These are phyloP conservation scores for Lactarius evosmus DNA, from an alignment of 768 basidiomycete genomes.

Conservation along the genomic window DNA sequence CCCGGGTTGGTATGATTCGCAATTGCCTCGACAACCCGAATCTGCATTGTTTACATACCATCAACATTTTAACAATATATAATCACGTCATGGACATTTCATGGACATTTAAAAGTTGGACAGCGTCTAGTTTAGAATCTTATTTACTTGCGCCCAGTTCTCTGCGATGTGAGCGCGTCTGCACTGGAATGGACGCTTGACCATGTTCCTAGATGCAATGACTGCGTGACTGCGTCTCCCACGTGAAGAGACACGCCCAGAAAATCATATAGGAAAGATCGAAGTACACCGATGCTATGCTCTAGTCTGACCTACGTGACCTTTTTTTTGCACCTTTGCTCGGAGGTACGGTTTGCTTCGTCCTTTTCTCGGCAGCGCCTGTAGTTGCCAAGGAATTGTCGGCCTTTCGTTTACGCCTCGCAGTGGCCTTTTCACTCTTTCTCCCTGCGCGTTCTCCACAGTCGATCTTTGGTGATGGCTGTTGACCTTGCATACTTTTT, in stretches of 20 bases:
- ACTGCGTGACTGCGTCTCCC: background rate
- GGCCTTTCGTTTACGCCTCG: slow-evolving; percentile 33
- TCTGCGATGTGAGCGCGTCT: background rate
- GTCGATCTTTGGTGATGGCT: slow-evolving; percentile 22
- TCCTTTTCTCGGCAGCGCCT: slow-evolving; percentile 34
- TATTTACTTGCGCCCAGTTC: background rate
- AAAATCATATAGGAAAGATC: background rate
- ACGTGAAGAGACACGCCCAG: background rate
- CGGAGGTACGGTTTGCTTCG: slow-evolving; percentile 42
- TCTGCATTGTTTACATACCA: background rate
- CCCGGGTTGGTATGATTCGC: background rate
- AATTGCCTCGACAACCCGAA: background rate
- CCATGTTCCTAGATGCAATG: no score
- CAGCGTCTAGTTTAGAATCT: background rate
- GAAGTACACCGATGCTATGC: background rate
- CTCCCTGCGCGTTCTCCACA: slow-evolving; percentile 20
- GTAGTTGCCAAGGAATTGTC: slow-evolving; percentile 19
- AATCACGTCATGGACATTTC: background rate
- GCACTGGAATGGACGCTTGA: background rate
- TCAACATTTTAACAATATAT: background rate
- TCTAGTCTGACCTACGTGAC: background rate
- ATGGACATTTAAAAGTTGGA: background rate
- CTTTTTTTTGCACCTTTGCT: slow-evolving; percentile 2
- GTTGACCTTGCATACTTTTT: slow-evolving; percentile 25
- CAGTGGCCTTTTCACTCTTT: slow-evolving; percentile 27